Evolutionary conservation across 2,329 filamentous ascomycete species (phyloP).

Genomic region (Arthroderma sp.): DNA sequence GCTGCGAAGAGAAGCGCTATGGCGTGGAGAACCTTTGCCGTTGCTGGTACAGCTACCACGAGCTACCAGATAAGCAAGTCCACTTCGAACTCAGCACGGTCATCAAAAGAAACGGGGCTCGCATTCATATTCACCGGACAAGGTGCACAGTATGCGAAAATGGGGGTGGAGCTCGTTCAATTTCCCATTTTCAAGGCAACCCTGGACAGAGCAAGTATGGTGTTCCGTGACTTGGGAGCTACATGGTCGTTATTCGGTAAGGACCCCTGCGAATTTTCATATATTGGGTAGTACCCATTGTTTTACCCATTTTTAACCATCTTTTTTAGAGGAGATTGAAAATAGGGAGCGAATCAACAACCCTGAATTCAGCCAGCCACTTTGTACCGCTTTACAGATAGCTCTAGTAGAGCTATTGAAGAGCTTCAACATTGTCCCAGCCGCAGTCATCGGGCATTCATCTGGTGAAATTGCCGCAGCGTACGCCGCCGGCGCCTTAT

Average conservation of each 20-base stretch:
- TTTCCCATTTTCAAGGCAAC: constrained; percentile 7
- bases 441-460: constrained; percentile 13
- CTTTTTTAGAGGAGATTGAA: constrained; percentile 5
- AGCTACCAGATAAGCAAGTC: neutral
- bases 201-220: constrained; percentile 1
- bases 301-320: neutral
- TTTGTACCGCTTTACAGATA: constrained; percentile 16
- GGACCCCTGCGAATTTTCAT: neutral
- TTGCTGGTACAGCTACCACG: neutral
- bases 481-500: constrained; percentile 11
- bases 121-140: constrained; percentile 12
- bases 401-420: constrained; percentile 12
- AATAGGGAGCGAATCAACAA: constrained; percentile 11
- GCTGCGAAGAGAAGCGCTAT: neutral
- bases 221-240: constrained; percentile 1
- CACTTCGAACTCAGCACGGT: neutral
- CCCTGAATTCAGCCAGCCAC: constrained; percentile 18
- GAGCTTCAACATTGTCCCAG: constrained; percentile 10
- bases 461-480: constrained; percentile 18
- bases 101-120: neutral
- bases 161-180: constrained; percentile 11
- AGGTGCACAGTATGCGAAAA: constrained; percentile 11
- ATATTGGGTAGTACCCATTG: too few relatives aligned
- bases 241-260: constrained; percentile 1
- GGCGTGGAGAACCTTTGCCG: neutral